These are phyloP conservation scores for Cornus controversa DNA, from an alignment of 148 eudicot species.

Conservation along the genomic window DNA sequence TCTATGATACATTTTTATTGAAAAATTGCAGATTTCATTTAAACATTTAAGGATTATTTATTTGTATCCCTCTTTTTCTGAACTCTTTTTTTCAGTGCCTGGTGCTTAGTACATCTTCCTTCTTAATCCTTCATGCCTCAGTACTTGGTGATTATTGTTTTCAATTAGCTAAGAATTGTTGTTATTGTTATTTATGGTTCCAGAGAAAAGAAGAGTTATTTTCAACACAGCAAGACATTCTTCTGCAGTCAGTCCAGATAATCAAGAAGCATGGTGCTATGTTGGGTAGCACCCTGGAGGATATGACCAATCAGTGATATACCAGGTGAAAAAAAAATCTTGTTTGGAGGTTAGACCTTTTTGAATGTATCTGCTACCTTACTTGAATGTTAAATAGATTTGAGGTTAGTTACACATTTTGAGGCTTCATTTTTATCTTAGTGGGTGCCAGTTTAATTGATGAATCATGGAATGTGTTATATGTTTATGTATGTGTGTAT, in stretches of 20 bases:
- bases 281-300: conserved; percentile 46
- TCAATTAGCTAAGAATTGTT: neutral
- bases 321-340: neutral
- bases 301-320: conserved; percentile 14
- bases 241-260: conserved; percentile 68
- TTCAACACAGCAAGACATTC: conserved; percentile 73
- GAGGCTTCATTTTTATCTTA: too few relatives aligned
- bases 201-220: conserved; percentile 72
- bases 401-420: too few relatives aligned
- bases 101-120: neutral
- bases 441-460: too few relatives aligned
- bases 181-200: conserved; percentile 15
- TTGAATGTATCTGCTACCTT: neutral
- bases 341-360: neutral
- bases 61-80: neutral
- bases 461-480: too few relatives aligned
- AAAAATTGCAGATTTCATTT: neutral
- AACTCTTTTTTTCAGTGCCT: neutral
- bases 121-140: neutral
- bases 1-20: neutral
- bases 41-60: neutral
- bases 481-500: too few relatives aligned
- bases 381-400: neutral
- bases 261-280: conserved; percentile 77
- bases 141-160: neutral